Percentiles rank a stretch among this genome's conserved stretches.
These are phyloP conservation scores for Curvularia sp. DNA, from an alignment of 2,329 filamentous ascomycete species.

Conservation along the genomic window DNA sequence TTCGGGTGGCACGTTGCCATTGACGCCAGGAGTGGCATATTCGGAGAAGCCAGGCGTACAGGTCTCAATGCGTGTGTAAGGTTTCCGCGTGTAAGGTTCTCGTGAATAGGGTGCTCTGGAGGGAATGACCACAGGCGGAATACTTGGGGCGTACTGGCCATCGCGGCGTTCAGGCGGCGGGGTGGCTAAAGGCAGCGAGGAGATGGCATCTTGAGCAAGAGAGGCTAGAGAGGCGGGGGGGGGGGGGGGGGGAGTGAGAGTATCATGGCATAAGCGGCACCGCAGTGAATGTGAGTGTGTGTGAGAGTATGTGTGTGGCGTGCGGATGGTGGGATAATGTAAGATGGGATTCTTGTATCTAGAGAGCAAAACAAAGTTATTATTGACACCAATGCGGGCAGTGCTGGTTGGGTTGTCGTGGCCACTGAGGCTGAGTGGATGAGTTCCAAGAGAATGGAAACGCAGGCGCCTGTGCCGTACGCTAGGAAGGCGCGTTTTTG, in stretches of 20 bases:
- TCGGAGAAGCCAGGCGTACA: conserved; percentile 26
- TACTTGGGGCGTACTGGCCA: conserved; percentile 17
- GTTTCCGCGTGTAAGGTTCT: neutral
- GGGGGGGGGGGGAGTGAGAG: conserved; percentile 13
- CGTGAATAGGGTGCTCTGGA: too few species aligned
- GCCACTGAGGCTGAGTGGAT: conserved; percentile 26
- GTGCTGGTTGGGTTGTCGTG: conserved; percentile 19
- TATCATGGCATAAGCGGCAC: conserved; percentile 21
- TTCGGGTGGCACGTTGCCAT: conserved; percentile 31
- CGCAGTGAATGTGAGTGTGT: conserved; percentile 10
- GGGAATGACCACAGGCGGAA: conserved; percentile 14
- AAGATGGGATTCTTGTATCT: conserved; percentile 10
- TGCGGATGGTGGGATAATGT: conserved; percentile 1
- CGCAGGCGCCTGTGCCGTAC: conserved; percentile 9
- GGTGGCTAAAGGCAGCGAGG: conserved; percentile 9
- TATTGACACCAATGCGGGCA: conserved; percentile 12
- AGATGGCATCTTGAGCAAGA: conserved; percentile 12
- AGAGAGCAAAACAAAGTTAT: conserved; percentile 12
- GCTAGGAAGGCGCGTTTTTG: conserved; percentile 1
- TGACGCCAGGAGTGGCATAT: conserved; percentile 27
- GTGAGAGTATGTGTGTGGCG: conserved; percentile 10
- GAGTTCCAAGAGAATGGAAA: conserved; percentile 13
- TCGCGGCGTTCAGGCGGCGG: conserved; percentile 21
- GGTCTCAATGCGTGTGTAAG: conserved; percentile 5
- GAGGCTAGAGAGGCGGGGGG: conserved; percentile 11